Evolutionary conservation across 1,139 yeast species (phyloP).

Genomic region (Saccharomyces hybrid): DNA sequence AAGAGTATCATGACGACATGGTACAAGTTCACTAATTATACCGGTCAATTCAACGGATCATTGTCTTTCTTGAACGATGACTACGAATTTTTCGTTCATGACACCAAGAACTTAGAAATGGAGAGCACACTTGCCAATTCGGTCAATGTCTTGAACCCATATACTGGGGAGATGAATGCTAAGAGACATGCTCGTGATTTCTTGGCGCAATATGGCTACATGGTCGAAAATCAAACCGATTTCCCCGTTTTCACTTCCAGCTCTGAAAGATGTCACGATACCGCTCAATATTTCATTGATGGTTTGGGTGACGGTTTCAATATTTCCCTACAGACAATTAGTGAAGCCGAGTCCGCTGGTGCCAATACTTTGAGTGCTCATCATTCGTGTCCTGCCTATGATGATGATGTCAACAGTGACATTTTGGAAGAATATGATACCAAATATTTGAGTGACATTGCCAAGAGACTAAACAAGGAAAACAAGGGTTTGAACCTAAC

Average conservation of each 20-base stretch:
- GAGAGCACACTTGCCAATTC: slow-evolving; percentile 17
- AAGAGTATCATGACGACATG: slow-evolving; percentile 11
- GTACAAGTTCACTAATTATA: slow-evolving; percentile 26
- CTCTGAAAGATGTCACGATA: slow-evolving; percentile 21
- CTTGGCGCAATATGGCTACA: slow-evolving; percentile 12
- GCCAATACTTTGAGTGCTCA: slow-evolving; percentile 38
- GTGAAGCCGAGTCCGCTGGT: slow-evolving; percentile 35
- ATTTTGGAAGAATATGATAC: slow-evolving; percentile 20
- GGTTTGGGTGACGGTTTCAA: slow-evolving; percentile 13
- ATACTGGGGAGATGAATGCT: slow-evolving; percentile 19
- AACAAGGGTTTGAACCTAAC: slow-evolving; percentile 41
- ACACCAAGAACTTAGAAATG: slow-evolving; percentile 23
- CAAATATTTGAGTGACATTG: slow-evolving; percentile 34
- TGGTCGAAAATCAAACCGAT: slow-evolving; percentile 11
- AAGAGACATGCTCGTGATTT: slow-evolving; percentile 19
- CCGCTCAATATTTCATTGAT: slow-evolving; percentile 14
- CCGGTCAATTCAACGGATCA: slow-evolving; percentile 28
- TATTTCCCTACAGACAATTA: slow-evolving; percentile 20
- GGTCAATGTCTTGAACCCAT: slow-evolving; percentile 16
- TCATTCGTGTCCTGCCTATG: slow-evolving; percentile 30
- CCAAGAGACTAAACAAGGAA: slow-evolving; percentile 35
- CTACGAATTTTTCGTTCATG: slow-evolving; percentile 32
- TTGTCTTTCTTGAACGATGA: slow-evolving; percentile 33
- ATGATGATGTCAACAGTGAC: slow-evolving; percentile 20
- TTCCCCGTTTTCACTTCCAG: slow-evolving; percentile 19